Evolutionary conservation across 306 rosid genomes (phyloP).

Genomic region (Myrica gale): DNA sequence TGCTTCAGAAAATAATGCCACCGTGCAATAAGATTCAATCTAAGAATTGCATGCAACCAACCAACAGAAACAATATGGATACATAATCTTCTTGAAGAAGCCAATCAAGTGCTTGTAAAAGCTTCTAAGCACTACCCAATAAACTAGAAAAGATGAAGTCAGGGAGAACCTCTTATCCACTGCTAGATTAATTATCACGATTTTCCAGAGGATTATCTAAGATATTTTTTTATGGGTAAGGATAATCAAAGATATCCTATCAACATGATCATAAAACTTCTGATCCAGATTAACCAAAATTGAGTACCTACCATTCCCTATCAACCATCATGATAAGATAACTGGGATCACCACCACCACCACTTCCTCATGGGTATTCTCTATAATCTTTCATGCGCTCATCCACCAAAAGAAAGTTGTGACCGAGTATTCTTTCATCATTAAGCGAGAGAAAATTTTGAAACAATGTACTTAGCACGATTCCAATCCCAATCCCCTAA

Average conservation of each 20-base stretch:
- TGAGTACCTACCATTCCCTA: not conserved
- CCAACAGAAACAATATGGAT: not conserved
- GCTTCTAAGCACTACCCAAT: not conserved
- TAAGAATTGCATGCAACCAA: not conserved
- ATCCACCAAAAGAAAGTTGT: not conserved
- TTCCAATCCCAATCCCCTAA: not conserved
- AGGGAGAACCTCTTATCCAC: not conserved
- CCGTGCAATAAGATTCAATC: not conserved
- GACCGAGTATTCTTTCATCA: not conserved
- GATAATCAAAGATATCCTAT: too few species aligned
- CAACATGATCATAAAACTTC: not conserved
- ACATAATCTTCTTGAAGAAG: not conserved
- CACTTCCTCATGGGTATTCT: not conserved
- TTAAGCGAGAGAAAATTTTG: not conserved
- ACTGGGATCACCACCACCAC: not conserved
- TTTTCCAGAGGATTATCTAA: not conserved
- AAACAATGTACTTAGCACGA: not conserved
- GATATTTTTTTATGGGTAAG: too few species aligned
- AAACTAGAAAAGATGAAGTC: not conserved
- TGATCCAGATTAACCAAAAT: not conserved
- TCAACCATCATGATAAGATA: conserved; percentile 2
- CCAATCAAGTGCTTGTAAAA: not conserved
- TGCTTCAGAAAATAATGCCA: not conserved
- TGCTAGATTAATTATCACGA: not conserved
- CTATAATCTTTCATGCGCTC: not conserved